Percentiles rank a stretch among this genome's conserved stretches.
These are phyloP conservation scores for Yamadazyma ubonensis DNA, from an alignment of 805 yeast genomes.

Conservation along the genomic window DNA sequence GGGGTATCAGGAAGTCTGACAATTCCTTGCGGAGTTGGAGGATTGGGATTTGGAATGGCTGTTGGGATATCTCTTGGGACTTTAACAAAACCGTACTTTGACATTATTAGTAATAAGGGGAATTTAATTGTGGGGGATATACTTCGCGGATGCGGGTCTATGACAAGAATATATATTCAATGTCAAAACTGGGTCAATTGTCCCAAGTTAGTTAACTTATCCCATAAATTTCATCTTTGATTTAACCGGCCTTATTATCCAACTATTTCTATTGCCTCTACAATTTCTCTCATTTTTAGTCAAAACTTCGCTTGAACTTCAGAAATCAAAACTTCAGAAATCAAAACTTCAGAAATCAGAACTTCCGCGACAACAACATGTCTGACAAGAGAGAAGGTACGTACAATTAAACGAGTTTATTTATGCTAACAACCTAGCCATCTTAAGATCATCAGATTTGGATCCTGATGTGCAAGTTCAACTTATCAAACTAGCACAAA, in stretches of 20 bases:
- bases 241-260: too few species aligned
- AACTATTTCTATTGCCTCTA: too few species aligned
- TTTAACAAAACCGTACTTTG: slow-evolving; percentile 31
- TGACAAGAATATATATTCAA: too few species aligned
- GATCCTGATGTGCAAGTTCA: slow-evolving; percentile 52
- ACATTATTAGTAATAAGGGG: slow-evolving; percentile 15
- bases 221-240: too few species aligned
- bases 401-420: slow-evolving; percentile 1
- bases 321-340: too few species aligned
- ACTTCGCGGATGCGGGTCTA: too few species aligned
- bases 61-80: slow-evolving; percentile 25
- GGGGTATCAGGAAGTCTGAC: slow-evolving; percentile 20
- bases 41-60: slow-evolving; percentile 24
- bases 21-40: slow-evolving; percentile 24
- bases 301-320: too few species aligned
- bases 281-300: too few species aligned
- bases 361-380: slow-evolving; percentile 2
- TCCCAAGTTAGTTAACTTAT: too few species aligned
- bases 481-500: slow-evolving; percentile 47
- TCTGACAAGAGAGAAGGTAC: slow-evolving; percentile 10
- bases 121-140: not conserved
- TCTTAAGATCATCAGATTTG: slow-evolving; percentile 44
- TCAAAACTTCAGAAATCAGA: too few species aligned
- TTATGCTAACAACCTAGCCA: slow-evolving; percentile 24
- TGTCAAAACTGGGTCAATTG: too few species aligned